These are phyloP conservation scores for Eremochloa ophiuroides DNA, from an alignment of 176 grass and related monocot species.

Conservation along the genomic window DNA sequence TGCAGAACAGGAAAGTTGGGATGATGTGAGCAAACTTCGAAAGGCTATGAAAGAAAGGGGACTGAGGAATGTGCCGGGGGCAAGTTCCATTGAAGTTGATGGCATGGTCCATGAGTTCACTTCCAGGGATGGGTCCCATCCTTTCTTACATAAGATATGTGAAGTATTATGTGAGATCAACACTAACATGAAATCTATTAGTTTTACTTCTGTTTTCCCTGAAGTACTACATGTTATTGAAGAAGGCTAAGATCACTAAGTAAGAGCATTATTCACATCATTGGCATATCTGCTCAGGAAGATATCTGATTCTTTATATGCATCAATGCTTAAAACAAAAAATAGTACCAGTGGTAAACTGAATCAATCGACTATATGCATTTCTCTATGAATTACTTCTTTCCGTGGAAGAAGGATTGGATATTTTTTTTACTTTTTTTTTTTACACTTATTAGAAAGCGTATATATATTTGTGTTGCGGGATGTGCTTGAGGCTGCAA, in stretches of 20 bases:
- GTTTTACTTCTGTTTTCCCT: slow-evolving; percentile 28
- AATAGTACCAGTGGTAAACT: slow-evolving; percentile 4
- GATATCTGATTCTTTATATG: slow-evolving; percentile 34
- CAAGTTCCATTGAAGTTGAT: slow-evolving; percentile 78
- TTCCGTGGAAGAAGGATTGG: slow-evolving; percentile 9
- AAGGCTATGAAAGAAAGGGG: slow-evolving; percentile 63
- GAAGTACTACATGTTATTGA: slow-evolving; percentile 30
- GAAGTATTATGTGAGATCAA: slow-evolving; percentile 49
- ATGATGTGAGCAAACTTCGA: slow-evolving; percentile 60
- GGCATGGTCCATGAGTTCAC: slow-evolving; percentile 75
- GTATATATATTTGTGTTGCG: neutral
- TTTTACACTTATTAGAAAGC: neutral
- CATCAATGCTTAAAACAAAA: neutral
- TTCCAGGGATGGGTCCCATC: slow-evolving; percentile 78
- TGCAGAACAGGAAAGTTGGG: slow-evolving; percentile 60
- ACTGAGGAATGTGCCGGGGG: slow-evolving; percentile 59
- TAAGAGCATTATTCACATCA: neutral
- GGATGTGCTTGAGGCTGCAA: slow-evolving; percentile 3
- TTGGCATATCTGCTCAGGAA: slow-evolving; percentile 10
- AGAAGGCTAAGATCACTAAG: slow-evolving; percentile 27
- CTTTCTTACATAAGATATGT: slow-evolving; percentile 55
- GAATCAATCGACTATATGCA: slow-evolving; percentile 24
- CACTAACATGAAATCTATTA: slow-evolving; percentile 41
- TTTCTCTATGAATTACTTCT: neutral
- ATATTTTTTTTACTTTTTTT: neutral